Base-by-base conservation (phyloP, 2,329 filamentous ascomycete genomes). In the Trichoderma simmonsii region DNA sequence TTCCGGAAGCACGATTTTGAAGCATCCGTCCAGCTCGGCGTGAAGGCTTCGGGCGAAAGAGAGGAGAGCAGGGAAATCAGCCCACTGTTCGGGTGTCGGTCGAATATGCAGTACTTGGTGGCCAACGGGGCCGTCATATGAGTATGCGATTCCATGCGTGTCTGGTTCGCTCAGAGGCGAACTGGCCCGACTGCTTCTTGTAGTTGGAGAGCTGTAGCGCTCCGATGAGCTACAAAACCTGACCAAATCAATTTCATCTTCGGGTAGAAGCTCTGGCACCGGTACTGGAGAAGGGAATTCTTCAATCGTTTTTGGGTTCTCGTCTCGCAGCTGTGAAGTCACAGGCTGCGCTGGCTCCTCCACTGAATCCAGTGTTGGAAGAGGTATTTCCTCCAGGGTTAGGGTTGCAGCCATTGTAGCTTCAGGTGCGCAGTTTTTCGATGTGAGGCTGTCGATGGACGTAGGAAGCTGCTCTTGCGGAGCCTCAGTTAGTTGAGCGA, bases 41-140 rank as follows among this genome's bases (percentile, higher is more conserved):
- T 80, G 77, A 2, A 78, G 78, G 9, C 72, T 74, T 48, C 75
- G 76, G 6, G 81, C 81, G 71, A 79, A 79, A 21, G 77, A 74
- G n/a, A 83, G 76, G 43, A 82, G 76, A 21, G 79, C 73, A 3
- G 81, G 77, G 39, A 83, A 83, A 66, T 83, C 79, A 26, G 74
- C 73, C 81, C 81, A 83, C 73, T 83, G 81, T 28, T 77, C 73
- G 6, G 73, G 63, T 0, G 80, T 81, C 9, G 81, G 81, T 60
- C 78, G 80, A 69, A 83, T 76, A 39, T 80, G 79, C 56, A 83
- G 72, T 24, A 83, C 66, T 32, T 75, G 75, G 61, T 80, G 76
- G 56, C 76, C 80, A 18, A 77, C 73, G 15, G 76, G 75, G 6
- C 77, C 77, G 54, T 82, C 80, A 68, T 79, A 80, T 14, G 80